Percentiles rank a stretch among this genome's conserved stretches.
phyloP scores from a whole-genome alignment of 1,284 basidiomycete genomes.

The Trametes versicolor region DNA sequence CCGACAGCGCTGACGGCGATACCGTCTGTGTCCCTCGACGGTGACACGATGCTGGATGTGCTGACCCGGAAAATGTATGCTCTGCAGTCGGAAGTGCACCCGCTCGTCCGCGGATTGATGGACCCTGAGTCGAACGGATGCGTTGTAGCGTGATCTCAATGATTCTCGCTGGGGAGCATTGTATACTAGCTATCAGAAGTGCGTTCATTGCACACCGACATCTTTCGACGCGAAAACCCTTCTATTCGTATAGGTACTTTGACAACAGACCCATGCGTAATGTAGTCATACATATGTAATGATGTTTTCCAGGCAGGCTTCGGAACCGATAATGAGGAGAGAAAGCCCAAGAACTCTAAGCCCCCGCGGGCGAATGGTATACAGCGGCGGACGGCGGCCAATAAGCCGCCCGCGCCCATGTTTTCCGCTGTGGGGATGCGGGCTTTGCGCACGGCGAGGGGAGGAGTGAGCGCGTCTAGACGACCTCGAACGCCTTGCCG shows the following conservation, averaged over 20 bases:
- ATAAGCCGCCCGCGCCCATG: background rate
- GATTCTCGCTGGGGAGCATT: too few species aligned
- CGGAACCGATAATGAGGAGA: background rate
- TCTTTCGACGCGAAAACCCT: background rate
- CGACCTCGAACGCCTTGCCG: conserved; percentile 62
- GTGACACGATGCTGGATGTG: too few species aligned
- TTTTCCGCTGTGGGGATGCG: background rate
- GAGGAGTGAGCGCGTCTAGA: conserved; percentile 44
- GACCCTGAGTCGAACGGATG: too few species aligned
- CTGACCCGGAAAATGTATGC: too few species aligned
- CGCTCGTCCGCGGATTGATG: too few species aligned
- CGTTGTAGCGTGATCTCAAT: too few species aligned
- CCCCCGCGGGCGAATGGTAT: background rate
- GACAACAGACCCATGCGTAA: conserved; percentile 9
- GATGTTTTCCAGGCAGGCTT: conserved; percentile 5
- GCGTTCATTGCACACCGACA: background rate
- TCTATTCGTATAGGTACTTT: conserved; percentile 5
- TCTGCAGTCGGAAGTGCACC: too few species aligned
- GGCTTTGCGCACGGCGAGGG: background rate
- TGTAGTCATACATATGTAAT: conserved; percentile 14
- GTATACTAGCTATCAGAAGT: too few species aligned
- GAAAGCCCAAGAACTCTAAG: background rate
- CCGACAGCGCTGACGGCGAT: too few species aligned
- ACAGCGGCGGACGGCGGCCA: background rate
- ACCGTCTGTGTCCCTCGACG: too few species aligned